Evolutionary conservation across 768 basidiomycete species (phyloP), one percentile per base, ranked within the genome.

Genomic region (Cystofilobasidium bisporidii): DNA sequence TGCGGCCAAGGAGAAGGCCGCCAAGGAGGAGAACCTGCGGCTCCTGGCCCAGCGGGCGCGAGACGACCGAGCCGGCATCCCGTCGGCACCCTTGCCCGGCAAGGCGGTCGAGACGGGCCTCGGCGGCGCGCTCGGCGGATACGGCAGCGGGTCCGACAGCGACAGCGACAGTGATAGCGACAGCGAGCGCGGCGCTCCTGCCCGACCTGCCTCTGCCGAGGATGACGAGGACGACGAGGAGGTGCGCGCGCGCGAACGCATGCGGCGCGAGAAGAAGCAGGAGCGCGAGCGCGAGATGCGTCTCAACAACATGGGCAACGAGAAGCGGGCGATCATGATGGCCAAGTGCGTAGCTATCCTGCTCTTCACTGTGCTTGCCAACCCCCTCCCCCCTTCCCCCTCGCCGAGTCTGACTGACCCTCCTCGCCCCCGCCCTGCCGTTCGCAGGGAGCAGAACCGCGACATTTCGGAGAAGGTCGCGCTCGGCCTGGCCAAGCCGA

Each of bases 391-490:
- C 28, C 18, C 48, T 45, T 12, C 24, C 5, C 41, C 2, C n/a
- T 65, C 33, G 38, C 41, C 12, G 38, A 2, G n/a, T 14, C 43
- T 61, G 28, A 53, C 47, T 24, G 40, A 57, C 30, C 48, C 11
- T 58, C 33, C 30, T 32, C 38, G 33, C 38, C 3, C 65, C 61
- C 24, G 24, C 11, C 43, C 4, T 40, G 36, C 1, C 36, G 28
- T 2, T 14, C 36, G 32, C 69, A 80, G 80, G 64, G 91, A 97
- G 72, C 92, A 96, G 79, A 94, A 98, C 76, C 90, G 96, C 74
- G 96, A 98, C 77, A 98, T 99, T 57, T 99, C 96, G 2, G 96
- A 99, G 79, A 98, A 99, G 82, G 86, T 99, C 62, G 96, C 96
- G 5, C 85, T 99, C 38, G 96, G 96, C 45, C 84, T 99, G 58